phyloP scores from a whole-genome alignment of 2,329 filamentous ascomycete species.

The Blastomyces parvus region DNA sequence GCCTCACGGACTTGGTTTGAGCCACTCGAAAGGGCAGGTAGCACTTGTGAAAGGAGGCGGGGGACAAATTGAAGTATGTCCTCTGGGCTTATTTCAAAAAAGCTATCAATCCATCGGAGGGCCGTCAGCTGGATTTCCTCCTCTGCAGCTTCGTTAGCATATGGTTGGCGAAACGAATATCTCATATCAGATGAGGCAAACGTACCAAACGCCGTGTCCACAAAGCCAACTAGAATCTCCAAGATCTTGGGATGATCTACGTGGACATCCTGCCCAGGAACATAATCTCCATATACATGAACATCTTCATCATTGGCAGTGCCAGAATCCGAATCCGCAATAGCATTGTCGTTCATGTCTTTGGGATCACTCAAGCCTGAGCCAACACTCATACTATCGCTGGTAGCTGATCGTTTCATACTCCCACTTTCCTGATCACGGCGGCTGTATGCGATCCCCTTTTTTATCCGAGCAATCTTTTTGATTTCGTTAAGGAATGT shows the following conservation, averaged over 20 bases:
- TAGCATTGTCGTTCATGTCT: slow-evolving; percentile 47
- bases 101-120: slow-evolving; percentile 88
- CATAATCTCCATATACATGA: slow-evolving; percentile 81
- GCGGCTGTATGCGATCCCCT: slow-evolving; percentile 78
- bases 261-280: slow-evolving; percentile 92
- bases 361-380: slow-evolving; percentile 38
- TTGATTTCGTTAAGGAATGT: slow-evolving; percentile 90
- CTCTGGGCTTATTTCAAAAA: slow-evolving; percentile 94
- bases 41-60: slow-evolving; percentile 77
- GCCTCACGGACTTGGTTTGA: slow-evolving; percentile 83
- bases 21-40: slow-evolving; percentile 87
- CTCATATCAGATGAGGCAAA: slow-evolving; percentile 21
- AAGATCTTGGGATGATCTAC: slow-evolving; percentile 88
- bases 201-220: slow-evolving; percentile 68
- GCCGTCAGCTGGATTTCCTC: slow-evolving; percentile 88
- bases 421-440: slow-evolving; percentile 58
- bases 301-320: slow-evolving; percentile 47
- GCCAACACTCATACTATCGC: slow-evolving; percentile 55
- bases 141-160: slow-evolving; percentile 45
- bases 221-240: slow-evolving; percentile 79
- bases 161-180: slow-evolving; percentile 2
- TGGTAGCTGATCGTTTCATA: slow-evolving; percentile 58
- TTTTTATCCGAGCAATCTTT: slow-evolving; percentile 84
- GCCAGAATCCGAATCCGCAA: slow-evolving; percentile 39
- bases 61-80: slow-evolving; percentile 94